Percentiles rank a stretch among this genome's conserved stretches.
These are phyloP conservation scores for Pterocarpus macrocarpus DNA, from an alignment of 306 rosid genomes.

Conservation along the genomic window DNA sequence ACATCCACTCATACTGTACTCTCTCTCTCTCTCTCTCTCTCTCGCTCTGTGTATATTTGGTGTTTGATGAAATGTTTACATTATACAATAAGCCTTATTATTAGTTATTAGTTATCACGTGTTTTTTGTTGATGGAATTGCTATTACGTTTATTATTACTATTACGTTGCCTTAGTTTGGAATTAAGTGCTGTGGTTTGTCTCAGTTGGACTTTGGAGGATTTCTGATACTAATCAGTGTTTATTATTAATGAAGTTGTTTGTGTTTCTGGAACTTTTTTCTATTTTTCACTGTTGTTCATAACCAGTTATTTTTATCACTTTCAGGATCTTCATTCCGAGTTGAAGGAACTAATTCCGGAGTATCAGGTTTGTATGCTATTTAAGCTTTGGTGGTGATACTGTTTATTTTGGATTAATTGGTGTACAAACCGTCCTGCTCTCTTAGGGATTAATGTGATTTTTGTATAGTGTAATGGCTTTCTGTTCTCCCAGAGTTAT, in stretches of 20 bases:
- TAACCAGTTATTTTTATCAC: slow-evolving; percentile 15
- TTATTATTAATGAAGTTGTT: slow-evolving; percentile 29
- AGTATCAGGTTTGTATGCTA: slow-evolving; percentile 77
- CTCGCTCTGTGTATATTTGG: background rate
- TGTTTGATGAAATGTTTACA: slow-evolving; percentile 13
- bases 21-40: slow-evolving; percentile 34
- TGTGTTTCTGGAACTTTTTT: slow-evolving; percentile 8
- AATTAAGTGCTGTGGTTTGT: slow-evolving; percentile 20
- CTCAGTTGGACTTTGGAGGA: slow-evolving; percentile 19
- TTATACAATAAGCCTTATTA: background rate
- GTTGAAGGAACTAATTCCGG: slow-evolving; percentile 88
- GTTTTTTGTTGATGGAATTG: slow-evolving; percentile 32
- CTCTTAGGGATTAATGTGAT: slow-evolving; percentile 12
- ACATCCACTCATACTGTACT: slow-evolving; percentile 72
- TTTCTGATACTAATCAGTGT: slow-evolving; percentile 22
- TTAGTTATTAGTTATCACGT: background rate
- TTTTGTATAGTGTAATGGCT: slow-evolving; percentile 4
- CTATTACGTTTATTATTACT: background rate
- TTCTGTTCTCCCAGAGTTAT: slow-evolving; percentile 7
- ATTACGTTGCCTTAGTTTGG: slow-evolving; percentile 20
- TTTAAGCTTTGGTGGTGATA: slow-evolving; percentile 19
- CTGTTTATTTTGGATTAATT: slow-evolving; percentile 36
- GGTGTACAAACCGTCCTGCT: slow-evolving; percentile 4
- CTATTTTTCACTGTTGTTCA: slow-evolving; percentile 14
- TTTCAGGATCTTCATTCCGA: slow-evolving; percentile 89